Percentiles rank a stretch among this genome's conserved stretches.
phyloP scores from a whole-genome alignment of 352 stramenopile species.

The Blastocystis sp. region DNA sequence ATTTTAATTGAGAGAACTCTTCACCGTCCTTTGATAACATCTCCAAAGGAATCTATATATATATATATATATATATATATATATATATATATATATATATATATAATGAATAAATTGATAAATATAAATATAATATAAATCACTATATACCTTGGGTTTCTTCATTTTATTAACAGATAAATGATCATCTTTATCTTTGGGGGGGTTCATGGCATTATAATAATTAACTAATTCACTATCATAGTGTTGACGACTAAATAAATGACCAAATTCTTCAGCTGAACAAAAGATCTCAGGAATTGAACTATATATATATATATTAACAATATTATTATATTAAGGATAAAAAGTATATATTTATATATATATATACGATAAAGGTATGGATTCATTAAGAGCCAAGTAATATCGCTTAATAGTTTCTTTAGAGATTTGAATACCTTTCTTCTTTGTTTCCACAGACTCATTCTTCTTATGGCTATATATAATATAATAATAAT shows the following conservation, averaged over 20 bases:
- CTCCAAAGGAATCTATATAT: conserved; percentile 18
- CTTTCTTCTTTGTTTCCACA: neutral
- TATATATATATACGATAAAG: neutral
- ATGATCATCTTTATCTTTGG: conserved; percentile 2
- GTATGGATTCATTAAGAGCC: conserved; percentile 1
- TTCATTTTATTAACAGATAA: neutral
- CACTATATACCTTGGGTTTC: no score
- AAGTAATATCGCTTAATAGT: conserved; percentile 7
- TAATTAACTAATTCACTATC: neutral
- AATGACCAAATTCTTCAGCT: conserved; percentile 6
- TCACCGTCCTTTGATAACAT: conserved; percentile 1
- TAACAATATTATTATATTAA: no score
- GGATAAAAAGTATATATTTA: no score
- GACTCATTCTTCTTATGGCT: neutral
- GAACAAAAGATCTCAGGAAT: conserved; percentile 12
- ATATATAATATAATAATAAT: no score
- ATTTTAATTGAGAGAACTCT: neutral
- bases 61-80: no score
- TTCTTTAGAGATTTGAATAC: conserved; percentile 11
- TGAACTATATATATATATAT: neutral
- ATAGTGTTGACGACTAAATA: neutral
- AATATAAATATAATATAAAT: no score
- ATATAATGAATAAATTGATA: no score
- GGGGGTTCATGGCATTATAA: conserved; percentile 1
- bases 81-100: no score